A percentile compares a stretch with the other conserved stretches of the same genome.
These are phyloP conservation scores for Globisporangium canariense DNA, from an alignment of 352 stramenopile species.

Conservation along the genomic window DNA sequence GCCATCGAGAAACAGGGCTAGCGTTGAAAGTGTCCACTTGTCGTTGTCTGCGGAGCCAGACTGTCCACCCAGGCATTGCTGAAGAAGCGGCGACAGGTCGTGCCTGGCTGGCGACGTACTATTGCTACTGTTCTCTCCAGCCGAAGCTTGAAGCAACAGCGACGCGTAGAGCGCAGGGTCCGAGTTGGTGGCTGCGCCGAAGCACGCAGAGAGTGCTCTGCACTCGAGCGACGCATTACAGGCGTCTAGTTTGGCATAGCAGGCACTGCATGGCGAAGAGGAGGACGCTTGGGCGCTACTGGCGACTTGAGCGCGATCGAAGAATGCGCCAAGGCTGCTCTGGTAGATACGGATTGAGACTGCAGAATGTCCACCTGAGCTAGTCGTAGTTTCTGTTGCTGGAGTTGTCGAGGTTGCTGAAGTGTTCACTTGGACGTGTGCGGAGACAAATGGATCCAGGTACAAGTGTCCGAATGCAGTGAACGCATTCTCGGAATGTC, in stretches of 20 bases:
- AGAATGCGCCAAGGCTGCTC: constrained; percentile 8
- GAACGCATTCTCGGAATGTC: not conserved
- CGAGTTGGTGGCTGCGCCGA: not conserved
- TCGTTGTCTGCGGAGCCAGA: not conserved
- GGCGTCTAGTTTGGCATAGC: not conserved
- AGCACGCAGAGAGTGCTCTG: constrained; percentile 11
- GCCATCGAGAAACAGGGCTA: constrained; percentile 12
- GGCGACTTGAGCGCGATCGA: not conserved
- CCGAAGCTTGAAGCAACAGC: not conserved
- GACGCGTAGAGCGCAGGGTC: constrained; percentile 8
- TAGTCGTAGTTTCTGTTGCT: not conserved
- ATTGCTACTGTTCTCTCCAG: too few relatives aligned
- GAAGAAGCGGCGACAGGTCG: constrained; percentile 7
- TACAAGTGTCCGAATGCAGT: not conserved
- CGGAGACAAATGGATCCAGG: constrained; percentile 5
- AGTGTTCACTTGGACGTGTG: not conserved
- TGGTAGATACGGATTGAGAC: not conserved
- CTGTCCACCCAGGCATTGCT: constrained; percentile 4
- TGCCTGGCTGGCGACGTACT: not conserved
- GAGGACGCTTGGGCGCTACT: not conserved
- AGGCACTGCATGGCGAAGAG: not conserved
- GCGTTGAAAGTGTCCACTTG: constrained; percentile 1
- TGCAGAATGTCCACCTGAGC: not conserved
- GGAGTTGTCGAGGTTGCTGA: not conserved
- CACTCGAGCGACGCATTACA: constrained; percentile 11